Conservation (phyloP, 2,329 filamentous ascomycete species). For the Juglanconis sp. region DNA sequence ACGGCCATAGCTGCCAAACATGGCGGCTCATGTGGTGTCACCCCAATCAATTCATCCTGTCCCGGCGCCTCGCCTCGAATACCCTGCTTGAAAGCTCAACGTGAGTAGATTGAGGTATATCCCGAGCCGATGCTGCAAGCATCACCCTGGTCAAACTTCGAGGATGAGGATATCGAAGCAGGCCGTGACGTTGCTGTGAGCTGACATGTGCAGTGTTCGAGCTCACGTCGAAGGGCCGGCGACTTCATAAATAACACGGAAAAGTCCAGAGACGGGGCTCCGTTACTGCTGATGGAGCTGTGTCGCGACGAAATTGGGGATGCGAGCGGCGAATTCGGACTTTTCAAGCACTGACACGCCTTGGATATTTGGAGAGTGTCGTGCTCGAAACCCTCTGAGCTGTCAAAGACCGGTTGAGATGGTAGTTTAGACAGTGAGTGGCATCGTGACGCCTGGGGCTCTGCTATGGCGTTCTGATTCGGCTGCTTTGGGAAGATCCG, state of each 20-base stretch:
- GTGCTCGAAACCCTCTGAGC: background rate
- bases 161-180: too few species aligned
- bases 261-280: constrained; percentile 2
- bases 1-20: too few species aligned
- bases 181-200: background rate
- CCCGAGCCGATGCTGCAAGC: background rate
- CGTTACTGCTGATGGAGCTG: background rate
- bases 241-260: constrained; percentile 4
- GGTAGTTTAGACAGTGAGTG: constrained; percentile 1
- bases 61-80: too few species aligned
- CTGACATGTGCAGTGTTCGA: constrained; percentile 1
- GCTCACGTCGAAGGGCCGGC: background rate
- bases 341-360: background rate
- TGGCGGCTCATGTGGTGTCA: background rate
- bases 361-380: background rate
- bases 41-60: too few species aligned
- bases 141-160: background rate
- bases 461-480: background rate
- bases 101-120: background rate
- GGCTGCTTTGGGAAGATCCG: background rate
- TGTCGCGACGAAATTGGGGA: background rate
- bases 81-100: background rate
- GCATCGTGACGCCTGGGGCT: background rate
- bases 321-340: background rate
- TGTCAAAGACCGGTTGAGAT: background rate